These are phyloP conservation scores for Lipomyces orientalis DNA, from an alignment of 805 yeast genomes.

Conservation along the genomic window DNA sequence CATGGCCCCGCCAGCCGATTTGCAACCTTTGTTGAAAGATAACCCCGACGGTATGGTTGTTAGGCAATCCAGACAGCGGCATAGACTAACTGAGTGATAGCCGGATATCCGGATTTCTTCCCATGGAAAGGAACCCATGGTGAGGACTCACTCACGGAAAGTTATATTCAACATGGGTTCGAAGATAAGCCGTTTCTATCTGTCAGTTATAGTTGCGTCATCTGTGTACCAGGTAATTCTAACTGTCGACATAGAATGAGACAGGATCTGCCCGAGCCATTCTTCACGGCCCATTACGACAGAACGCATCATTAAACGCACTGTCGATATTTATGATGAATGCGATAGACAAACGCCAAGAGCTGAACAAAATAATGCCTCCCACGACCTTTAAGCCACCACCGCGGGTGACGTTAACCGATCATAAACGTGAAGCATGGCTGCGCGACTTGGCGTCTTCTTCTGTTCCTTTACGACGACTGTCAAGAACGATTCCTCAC, in stretches of 20 bases:
- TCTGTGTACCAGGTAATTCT: neutral
- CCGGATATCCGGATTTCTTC: conserved; percentile 67
- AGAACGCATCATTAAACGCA: conserved; percentile 54
- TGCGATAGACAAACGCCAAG: conserved; percentile 56
- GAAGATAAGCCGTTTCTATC: conserved; percentile 50
- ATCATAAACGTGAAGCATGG: conserved; percentile 86
- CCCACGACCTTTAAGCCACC: conserved; percentile 75
- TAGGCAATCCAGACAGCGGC: neutral
- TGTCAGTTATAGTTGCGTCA: conserved; percentile 30
- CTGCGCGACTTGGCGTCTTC: conserved; percentile 76
- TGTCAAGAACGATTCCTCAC: conserved; percentile 85
- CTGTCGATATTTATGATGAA: conserved; percentile 55
- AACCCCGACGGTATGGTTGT: conserved; percentile 17
- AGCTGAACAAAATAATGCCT: conserved; percentile 53
- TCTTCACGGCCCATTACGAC: conserved; percentile 50
- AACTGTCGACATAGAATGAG: conserved; percentile 54
- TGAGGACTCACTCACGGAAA: conserved; percentile 61
- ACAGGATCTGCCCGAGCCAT: conserved; percentile 70
- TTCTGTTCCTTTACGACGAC: conserved; percentile 64
- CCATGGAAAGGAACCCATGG: conserved; percentile 69
- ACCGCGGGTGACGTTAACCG: conserved; percentile 88
- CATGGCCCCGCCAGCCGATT: conserved; percentile 33
- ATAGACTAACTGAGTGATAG: conserved; percentile 13
- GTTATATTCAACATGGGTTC: conserved; percentile 71
- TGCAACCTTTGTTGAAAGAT: conserved; percentile 28